phyloP scores from a whole-genome alignment of 805 yeast species.

The Middelhovenomyces tepae region DNA sequence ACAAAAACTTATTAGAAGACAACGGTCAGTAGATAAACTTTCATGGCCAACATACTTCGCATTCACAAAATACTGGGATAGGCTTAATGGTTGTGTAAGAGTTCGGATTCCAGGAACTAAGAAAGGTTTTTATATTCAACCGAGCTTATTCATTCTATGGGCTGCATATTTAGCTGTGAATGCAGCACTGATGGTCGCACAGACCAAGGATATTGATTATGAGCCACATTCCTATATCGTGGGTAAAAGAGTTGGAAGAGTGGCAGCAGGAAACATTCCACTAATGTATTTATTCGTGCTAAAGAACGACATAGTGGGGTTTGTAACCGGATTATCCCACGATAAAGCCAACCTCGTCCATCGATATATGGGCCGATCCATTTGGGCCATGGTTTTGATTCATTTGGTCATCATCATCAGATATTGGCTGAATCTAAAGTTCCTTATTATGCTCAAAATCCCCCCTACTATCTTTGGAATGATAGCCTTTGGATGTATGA shows the following conservation, averaged over 20 bases:
- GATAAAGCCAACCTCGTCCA: slow-evolving; percentile 35
- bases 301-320: slow-evolving; percentile 34
- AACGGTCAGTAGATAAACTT: too few relatives aligned
- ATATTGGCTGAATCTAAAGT: slow-evolving; percentile 36
- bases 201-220: slow-evolving; percentile 34
- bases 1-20: slow-evolving; percentile 28
- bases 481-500: slow-evolving; percentile 35
- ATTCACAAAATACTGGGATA: too few relatives aligned
- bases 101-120: slow-evolving; percentile 18
- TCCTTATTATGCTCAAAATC: slow-evolving; percentile 33
- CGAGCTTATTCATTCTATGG: slow-evolving; percentile 31
- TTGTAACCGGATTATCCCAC: slow-evolving; percentile 34
- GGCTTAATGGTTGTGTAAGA: too few relatives aligned
- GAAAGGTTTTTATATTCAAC: slow-evolving; percentile 36
- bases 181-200: slow-evolving; percentile 24
- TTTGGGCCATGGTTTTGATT: slow-evolving; percentile 30
- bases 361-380: slow-evolving; percentile 36
- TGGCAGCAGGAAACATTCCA: slow-evolving; percentile 36
- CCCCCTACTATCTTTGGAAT: slow-evolving; percentile 46
- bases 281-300: slow-evolving; percentile 29
- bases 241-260: slow-evolving; percentile 35
- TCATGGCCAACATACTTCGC: too few relatives aligned
- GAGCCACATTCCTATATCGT: slow-evolving; percentile 33
- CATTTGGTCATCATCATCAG: slow-evolving; percentile 30
- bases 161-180: slow-evolving; percentile 26